These are phyloP conservation scores for Microcyclospora tardicrescens DNA, from an alignment of 2,329 filamentous ascomycete species.

Conservation along the genomic window DNA sequence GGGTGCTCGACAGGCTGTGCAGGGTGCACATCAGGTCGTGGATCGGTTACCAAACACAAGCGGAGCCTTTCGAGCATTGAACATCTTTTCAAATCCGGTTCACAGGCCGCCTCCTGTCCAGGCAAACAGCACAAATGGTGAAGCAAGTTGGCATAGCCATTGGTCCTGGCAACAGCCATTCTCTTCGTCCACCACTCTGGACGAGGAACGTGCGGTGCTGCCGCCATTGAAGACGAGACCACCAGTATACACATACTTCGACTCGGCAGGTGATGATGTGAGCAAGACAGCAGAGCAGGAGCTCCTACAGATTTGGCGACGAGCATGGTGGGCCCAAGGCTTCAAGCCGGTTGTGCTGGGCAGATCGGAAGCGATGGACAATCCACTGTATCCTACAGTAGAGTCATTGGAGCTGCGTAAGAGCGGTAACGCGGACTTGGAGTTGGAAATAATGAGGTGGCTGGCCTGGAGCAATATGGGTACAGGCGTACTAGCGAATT, in stretches of 20 bases:
- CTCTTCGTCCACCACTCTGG: slow-evolving; percentile 64
- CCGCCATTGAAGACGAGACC: slow-evolving; percentile 60
- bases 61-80: slow-evolving; percentile 17
- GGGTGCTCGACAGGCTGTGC: slow-evolving; percentile 25
- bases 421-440: slow-evolving; percentile 34
- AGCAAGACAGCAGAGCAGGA: slow-evolving; percentile 61
- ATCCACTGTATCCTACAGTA: slow-evolving; percentile 62
- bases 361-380: slow-evolving; percentile 66
- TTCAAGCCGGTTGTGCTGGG: slow-evolving; percentile 76
- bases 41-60: slow-evolving; percentile 17
- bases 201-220: slow-evolving; percentile 71
- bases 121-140: slow-evolving; percentile 64
- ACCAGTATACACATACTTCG: slow-evolving; percentile 84
- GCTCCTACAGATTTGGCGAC: slow-evolving; percentile 73
- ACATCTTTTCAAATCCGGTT: slow-evolving; percentile 55
- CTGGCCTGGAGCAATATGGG: slow-evolving; percentile 88
- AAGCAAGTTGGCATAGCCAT: slow-evolving; percentile 73
- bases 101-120: slow-evolving; percentile 63
- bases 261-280: slow-evolving; percentile 49
- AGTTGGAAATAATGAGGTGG: slow-evolving; percentile 67
- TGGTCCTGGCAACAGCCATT: slow-evolving; percentile 89
- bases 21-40: slow-evolving; percentile 27
- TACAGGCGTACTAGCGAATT: slow-evolving; percentile 65
- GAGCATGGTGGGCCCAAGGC: slow-evolving; percentile 91
- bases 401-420: slow-evolving; percentile 48